Conservation (phyloP, 108 stramenopile species). For the Licmophora abbreviata region DNA sequence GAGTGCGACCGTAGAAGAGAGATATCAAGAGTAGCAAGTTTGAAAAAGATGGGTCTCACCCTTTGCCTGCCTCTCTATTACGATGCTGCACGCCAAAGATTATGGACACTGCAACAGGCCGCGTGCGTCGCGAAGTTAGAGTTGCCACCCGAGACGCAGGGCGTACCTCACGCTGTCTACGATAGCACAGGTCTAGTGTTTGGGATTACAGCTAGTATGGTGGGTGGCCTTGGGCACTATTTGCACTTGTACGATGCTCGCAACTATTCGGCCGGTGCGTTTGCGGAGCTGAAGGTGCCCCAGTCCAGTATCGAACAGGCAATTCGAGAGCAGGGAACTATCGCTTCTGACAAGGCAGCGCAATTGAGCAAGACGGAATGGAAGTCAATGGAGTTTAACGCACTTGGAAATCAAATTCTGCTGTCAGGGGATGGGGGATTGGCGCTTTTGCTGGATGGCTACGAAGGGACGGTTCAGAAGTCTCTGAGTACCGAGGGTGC, state of each 20-base stretch:
- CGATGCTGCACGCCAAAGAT: constrained; percentile 9
- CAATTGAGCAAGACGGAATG: constrained; percentile 32
- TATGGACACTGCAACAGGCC: constrained; percentile 64
- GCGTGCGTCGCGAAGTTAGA: constrained; percentile 61
- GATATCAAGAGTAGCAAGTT: not conserved
- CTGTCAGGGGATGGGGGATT: constrained; percentile 38
- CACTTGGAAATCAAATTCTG: constrained; percentile 68
- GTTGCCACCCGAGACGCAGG: constrained; percentile 36
- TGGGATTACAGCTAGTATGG: constrained; percentile 48
- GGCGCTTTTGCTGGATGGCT: constrained; percentile 61
- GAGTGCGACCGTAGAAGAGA: not conserved
- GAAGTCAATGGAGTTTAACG: constrained; percentile 60
- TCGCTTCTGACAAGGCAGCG: constrained; percentile 23
- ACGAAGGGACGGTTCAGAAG: constrained; percentile 57
- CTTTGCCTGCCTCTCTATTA: not conserved
- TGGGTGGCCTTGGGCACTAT: constrained; percentile 36
- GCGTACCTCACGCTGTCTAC: constrained; percentile 47
- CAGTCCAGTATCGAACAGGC: constrained; percentile 40
- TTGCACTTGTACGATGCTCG: constrained; percentile 79
- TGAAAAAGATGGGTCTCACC: not conserved
- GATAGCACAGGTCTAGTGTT: constrained; percentile 81
- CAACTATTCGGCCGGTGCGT: constrained; percentile 66
- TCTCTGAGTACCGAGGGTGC: constrained; percentile 32
- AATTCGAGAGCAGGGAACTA: constrained; percentile 21
- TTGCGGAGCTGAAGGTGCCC: constrained; percentile 64